phyloP scores from a whole-genome alignment of 106 monocot species.

The Dioscorea dumetorum region DNA sequence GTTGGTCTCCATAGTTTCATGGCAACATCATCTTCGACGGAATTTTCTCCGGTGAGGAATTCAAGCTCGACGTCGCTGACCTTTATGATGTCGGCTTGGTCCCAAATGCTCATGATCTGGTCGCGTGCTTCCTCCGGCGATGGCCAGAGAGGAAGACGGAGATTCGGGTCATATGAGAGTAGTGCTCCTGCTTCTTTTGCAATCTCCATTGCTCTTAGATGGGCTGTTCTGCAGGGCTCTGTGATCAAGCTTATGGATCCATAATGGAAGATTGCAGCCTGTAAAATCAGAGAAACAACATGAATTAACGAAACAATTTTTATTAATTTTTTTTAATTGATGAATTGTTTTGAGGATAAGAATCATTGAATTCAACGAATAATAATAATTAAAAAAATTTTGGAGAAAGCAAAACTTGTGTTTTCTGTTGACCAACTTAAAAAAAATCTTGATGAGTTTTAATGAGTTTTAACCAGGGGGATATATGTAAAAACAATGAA shows the following conservation, averaged over 20 bases:
- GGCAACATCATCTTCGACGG: constrained; percentile 38
- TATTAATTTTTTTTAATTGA: not conserved
- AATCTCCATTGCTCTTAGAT: constrained; percentile 49
- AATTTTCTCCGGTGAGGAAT: constrained; percentile 40
- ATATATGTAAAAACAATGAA: too few species aligned
- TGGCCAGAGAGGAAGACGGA: constrained; percentile 49
- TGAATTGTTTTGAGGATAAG: not conserved
- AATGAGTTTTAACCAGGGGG: too few species aligned
- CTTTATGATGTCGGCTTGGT: constrained; percentile 61
- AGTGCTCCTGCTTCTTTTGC: constrained; percentile 50
- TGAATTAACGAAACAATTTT: not conserved
- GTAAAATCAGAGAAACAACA: constrained; percentile 2
- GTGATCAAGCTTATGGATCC: constrained; percentile 78
- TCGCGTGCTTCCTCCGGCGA: constrained; percentile 32
- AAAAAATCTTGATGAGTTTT: too few species aligned
- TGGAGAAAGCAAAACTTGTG: too few species aligned
- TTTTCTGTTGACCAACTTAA: too few species aligned
- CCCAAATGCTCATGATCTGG: constrained; percentile 67
- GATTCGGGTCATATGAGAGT: constrained; percentile 56
- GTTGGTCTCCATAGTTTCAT: constrained; percentile 41
- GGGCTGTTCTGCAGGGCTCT: constrained; percentile 68
- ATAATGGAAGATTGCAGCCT: constrained; percentile 70
- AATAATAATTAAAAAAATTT: too few species aligned
- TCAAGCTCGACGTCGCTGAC: constrained; percentile 60
- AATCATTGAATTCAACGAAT: too few species aligned